Evolutionary conservation across 371 early-diverging fungal species (phyloP), one percentile per base, ranked within the genome.

Genomic region (Mucor sp.): DNA sequence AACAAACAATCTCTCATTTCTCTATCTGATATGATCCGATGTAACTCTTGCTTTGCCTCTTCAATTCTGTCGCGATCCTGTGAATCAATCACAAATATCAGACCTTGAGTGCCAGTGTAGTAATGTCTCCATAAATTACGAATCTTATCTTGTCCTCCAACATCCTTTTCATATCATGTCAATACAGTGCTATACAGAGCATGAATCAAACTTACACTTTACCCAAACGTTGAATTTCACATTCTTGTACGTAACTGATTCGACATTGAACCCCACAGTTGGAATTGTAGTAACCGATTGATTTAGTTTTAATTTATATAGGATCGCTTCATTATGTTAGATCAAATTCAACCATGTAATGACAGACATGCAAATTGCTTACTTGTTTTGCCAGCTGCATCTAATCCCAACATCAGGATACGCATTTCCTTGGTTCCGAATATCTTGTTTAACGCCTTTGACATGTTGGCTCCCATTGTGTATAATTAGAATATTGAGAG

Each of bases 381-480:
- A 87, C 92, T 95, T 73, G 95, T 97, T 84, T 97, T 97, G 59
- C 97, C 97, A 53, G 96, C 94, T 66, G 94, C 94, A 85, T 97
- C 97, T 48, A 95, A 83, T 57, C 97, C 97, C 32, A 96, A 82
- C 90, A 96, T 93, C 23, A 96, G 80, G 62, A 97, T 90, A 68
- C 93, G 90, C 89, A 95, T 89, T 76, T 96, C 94, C 75, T 90
- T 93, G 70, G 86, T 91, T 64, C 93, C 92, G 81, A 91, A 89
- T 68, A 94, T 75, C 71, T 85, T 88, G 53, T 83, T 68, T 15
- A 90, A 63, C 28, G 79, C 79, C 72, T 84, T 90, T 60, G 89
- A 88, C 65, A 88, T 56, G 44, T 77, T 76, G 50, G 74, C 79
- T 48, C 90, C 89, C 88, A 89, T 86, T 58, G 57, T 72, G 62